Base-by-base conservation (phyloP, 192 early-diverging fungal species). In the Linnemannia zychae region DNA sequence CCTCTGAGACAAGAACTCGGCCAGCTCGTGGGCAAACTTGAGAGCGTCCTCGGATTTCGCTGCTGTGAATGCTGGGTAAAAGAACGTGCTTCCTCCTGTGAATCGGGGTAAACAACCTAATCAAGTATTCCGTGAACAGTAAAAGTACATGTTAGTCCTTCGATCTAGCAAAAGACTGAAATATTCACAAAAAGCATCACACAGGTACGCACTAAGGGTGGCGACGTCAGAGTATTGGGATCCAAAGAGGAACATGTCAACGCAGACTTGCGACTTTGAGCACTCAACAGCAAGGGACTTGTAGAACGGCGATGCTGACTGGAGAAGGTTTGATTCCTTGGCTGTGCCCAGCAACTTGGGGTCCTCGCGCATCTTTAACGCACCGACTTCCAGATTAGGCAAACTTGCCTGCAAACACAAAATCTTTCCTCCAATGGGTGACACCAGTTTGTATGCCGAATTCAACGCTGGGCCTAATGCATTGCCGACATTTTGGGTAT, bases 271-370 rank as follows among this genome's bases (percentile, higher is more conserved):
- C 18, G 93, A 90, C 40, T 94, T 93, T 33, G 97, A 97, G 88
- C 96, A 98, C 63, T 97, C 95, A 3, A 98, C 96, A 11, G 97
- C 97, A 86, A 98, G 91, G 9, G 88, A 89, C 88, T 98, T 99
- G 92, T 99, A 99, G 87, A 97, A 99, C 0, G 88, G 87, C 37
- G 90, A 93, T n/a, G 95, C 93, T 24, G 97, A 92, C 74, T 97
- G 94, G 44, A 98, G 84, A 69, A 99, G 87, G 20, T 93, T 87
- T 0, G 94, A 92, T 87, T 99, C 98, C 31, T 96, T 98, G 31
- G 97, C 90, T 5, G 97, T 98, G 17, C 97, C 97, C 52, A 97
- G 78, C n/a, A 95, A 82, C 87, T 96, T 96, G 49, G 94, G 91
- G 70, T 99, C 97, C 57, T 97, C 94, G 17, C 97, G 93, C 73